Evolutionary conservation across 2,329 filamentous ascomycete species (phyloP).

Genomic region (Penicillium italicum): DNA sequence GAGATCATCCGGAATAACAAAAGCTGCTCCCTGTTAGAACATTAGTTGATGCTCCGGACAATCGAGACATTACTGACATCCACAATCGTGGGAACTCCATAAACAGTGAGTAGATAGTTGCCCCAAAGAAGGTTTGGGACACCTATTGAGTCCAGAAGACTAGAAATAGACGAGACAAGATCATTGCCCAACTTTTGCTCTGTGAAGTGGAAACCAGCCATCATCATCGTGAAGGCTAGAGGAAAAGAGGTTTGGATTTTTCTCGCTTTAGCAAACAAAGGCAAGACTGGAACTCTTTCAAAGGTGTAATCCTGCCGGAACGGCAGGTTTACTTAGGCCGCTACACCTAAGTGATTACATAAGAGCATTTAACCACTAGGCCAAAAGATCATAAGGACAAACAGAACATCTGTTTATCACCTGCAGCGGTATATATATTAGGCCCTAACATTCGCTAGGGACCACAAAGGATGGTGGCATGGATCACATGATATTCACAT

Average conservation of each 20-base stretch:
- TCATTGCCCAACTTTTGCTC: slow-evolving; percentile 6
- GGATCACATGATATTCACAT: too few relatives aligned
- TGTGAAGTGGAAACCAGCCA: background rate
- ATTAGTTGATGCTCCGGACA: too few relatives aligned
- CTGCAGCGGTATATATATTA: too few relatives aligned
- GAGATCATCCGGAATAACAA: background rate
- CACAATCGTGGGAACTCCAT: slow-evolving; percentile 27
- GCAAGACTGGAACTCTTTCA: too few relatives aligned
- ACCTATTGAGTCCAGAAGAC: slow-evolving; percentile 14
- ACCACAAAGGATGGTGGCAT: too few relatives aligned
- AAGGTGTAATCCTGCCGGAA: too few relatives aligned
- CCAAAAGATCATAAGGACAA: too few relatives aligned
- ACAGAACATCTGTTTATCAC: too few relatives aligned
- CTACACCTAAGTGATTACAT: too few relatives aligned
- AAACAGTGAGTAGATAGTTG: slow-evolving; percentile 30
- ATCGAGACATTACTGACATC: slow-evolving; percentile 9
- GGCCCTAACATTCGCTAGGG: too few relatives aligned
- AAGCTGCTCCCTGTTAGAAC: background rate
- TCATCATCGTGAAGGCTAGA: background rate
- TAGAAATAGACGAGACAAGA: slow-evolving; percentile 21
- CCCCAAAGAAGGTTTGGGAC: slow-evolving; percentile 29
- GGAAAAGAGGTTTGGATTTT: background rate
- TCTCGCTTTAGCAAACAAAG: background rate
- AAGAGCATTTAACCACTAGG: too few relatives aligned
- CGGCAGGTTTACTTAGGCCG: too few relatives aligned